Conservation (phyloP, 2,329 filamentous ascomycete genomes). For the Albifimbria verrucaria region DNA sequence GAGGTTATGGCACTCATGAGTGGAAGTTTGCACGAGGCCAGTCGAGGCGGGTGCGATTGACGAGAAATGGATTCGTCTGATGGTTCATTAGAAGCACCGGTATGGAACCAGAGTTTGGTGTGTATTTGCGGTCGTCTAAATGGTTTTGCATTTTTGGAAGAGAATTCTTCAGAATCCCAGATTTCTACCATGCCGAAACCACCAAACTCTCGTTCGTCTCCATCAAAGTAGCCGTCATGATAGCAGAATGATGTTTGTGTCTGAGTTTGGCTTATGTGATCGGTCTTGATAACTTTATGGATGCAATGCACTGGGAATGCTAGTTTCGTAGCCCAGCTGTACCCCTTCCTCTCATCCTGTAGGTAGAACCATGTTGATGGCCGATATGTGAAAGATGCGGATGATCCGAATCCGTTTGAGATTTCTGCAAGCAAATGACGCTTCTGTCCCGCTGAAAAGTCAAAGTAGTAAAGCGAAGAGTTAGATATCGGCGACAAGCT, state of each 20-base stretch:
- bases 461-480: neutral
- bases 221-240: neutral
- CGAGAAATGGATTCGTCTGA: neutral
- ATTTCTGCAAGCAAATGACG: neutral
- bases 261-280: neutral
- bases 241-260: neutral
- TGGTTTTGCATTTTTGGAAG: neutral
- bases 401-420: neutral
- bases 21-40: neutral
- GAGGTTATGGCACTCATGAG: neutral
- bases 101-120: neutral
- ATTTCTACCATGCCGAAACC: neutral
- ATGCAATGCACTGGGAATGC: constrained; percentile 1
- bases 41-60: neutral
- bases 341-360: neutral
- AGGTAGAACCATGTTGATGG: constrained; percentile 1
- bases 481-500: too few species aligned
- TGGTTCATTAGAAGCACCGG: neutral
- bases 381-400: neutral
- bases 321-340: neutral
- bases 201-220: neutral
- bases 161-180: neutral
- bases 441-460: neutral
- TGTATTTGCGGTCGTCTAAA: neutral
- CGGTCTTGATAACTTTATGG: neutral